These are phyloP conservation scores for Cercospora janseana DNA, from an alignment of 2,329 filamentous ascomycete species.

Conservation along the genomic window DNA sequence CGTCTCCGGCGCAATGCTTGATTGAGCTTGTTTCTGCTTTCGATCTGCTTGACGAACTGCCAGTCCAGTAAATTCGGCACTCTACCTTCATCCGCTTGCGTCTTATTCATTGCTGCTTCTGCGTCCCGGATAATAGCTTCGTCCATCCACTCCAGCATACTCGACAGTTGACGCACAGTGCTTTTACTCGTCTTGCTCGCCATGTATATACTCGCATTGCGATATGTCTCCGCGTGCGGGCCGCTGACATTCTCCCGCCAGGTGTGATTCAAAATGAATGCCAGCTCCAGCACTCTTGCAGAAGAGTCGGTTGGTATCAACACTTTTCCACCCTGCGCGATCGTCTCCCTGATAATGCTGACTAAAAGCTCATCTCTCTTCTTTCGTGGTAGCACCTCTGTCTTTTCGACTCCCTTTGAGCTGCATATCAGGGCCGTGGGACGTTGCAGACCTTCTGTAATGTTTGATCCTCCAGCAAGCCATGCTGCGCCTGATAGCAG, in stretches of 20 bases:
- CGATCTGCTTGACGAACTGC: slow-evolving; percentile 76
- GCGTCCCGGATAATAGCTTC: slow-evolving; percentile 83
- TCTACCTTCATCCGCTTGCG: slow-evolving; percentile 44
- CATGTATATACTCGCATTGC: slow-evolving; percentile 65
- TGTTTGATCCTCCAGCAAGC: slow-evolving; percentile 84
- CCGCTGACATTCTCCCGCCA: slow-evolving; percentile 61
- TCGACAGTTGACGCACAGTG: slow-evolving; percentile 85
- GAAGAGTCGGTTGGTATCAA: slow-evolving; percentile 93
- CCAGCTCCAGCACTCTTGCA: slow-evolving; percentile 86
- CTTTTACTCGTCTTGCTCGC: slow-evolving; percentile 83
- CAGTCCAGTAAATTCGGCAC: slow-evolving; percentile 81
- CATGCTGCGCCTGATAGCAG: slow-evolving; percentile 91
- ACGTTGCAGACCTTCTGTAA: slow-evolving; percentile 89
- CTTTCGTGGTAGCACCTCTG: slow-evolving; percentile 62
- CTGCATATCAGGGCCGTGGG: slow-evolving; percentile 94
- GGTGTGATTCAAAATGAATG: slow-evolving; percentile 87
- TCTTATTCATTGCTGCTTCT: slow-evolving; percentile 44
- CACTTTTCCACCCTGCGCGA: slow-evolving; percentile 81
- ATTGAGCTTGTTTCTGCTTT: slow-evolving; percentile 76
- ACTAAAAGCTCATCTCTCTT: slow-evolving; percentile 84
- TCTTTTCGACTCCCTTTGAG: slow-evolving; percentile 72
- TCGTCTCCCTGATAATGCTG: slow-evolving; percentile 74
- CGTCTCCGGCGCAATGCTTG: slow-evolving; percentile 58
- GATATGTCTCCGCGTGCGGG: slow-evolving; percentile 46
- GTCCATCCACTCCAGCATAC: slow-evolving; percentile 99